Evolutionary conservation across 78 protist species (phyloP), one percentile per base, ranked within the genome.

Genomic region (Salpingoeca rosetta): DNA sequence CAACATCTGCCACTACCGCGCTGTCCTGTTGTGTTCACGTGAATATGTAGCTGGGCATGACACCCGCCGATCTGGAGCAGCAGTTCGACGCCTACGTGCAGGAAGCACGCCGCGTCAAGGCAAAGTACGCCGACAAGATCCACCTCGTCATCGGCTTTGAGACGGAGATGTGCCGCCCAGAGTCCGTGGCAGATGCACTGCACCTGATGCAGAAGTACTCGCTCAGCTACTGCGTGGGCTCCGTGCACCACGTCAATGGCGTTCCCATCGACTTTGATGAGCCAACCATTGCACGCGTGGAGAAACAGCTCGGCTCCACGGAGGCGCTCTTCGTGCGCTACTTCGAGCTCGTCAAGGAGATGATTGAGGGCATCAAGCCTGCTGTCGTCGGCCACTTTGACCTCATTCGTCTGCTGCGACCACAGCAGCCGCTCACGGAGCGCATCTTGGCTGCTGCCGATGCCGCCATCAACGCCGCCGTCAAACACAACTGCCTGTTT

Each of bases 321-420:
- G 75, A 44, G 12, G 76, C 40, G 44, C 43, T 44, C n/a, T 44
- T 51, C 42, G 31, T 22, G 0, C 57, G 36, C 43, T 81, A 81
- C 31, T 51, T 51, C 25, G 84, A 44, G 27, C 76, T 35, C 76
- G 57, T 41, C 35, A 0, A 2, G 28, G 75, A 0, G 45, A n/a
- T 81, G 27, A 44, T 81, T 31, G 75, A 37, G 44, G 41, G 36
- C 1, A 22, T 81, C 28, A 10, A 37, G 35, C 84, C 84, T 42
- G 3, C 40, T 0, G 75, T 81, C 26, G n/a, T 81, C 28, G 84
- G 84, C 36, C 84, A 81, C 31, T 81, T 81, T 81, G 84, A 81
- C 43, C 31, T 81, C 39, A 45, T 81, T 24, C 74, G 76, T 1
- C 12, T 81, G 72, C 51, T 17, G 35, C 76, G 74, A 24, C 76